These are phyloP conservation scores for Piloderma croceum DNA, from an alignment of 768 basidiomycete genomes.

Conservation along the genomic window DNA sequence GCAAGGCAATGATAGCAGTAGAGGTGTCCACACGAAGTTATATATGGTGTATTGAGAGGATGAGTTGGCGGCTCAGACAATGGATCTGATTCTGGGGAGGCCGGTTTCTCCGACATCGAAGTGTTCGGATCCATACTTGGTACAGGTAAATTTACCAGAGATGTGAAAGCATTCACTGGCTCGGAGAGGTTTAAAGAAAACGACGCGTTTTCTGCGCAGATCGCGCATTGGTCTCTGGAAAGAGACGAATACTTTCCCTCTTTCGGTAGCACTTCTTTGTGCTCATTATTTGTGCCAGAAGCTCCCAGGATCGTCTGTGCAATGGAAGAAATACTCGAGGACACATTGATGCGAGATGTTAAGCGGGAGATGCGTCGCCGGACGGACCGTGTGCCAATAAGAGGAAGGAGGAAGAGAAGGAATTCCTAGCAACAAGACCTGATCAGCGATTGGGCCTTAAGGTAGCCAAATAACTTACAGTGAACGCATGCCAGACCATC, in stretches of 20 bases:
- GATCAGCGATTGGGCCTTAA: constrained; percentile 1
- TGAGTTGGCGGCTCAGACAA: constrained; percentile 42
- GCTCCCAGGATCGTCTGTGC: not conserved
- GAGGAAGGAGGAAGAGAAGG: constrained; percentile 83
- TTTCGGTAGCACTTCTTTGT: constrained; percentile 18
- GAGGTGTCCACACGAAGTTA: constrained; percentile 75
- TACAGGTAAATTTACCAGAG: constrained; percentile 23
- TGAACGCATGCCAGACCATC: constrained; percentile 99
- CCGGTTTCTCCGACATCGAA: constrained; percentile 16
- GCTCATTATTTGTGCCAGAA: not conserved
- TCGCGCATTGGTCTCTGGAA: constrained; percentile 75
- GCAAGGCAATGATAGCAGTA: constrained; percentile 96
- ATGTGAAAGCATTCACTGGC: constrained; percentile 43
- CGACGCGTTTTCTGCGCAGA: constrained; percentile 77
- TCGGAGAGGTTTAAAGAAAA: constrained; percentile 54
- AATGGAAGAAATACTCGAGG: constrained; percentile 10
- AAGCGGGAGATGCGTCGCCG: constrained; percentile 48
- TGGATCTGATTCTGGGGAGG: constrained; percentile 28
- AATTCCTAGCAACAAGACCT: constrained; percentile 67
- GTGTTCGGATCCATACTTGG: constrained; percentile 14
- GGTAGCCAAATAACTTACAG: constrained; percentile 47
- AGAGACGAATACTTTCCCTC: constrained; percentile 67
- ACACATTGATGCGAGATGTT: constrained; percentile 16
- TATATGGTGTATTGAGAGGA: constrained; percentile 78
- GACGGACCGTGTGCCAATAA: constrained; percentile 65